phyloP scores from a whole-genome alignment of 2,329 filamentous ascomycete genomes.

The Lithohypha guttulata region DNA sequence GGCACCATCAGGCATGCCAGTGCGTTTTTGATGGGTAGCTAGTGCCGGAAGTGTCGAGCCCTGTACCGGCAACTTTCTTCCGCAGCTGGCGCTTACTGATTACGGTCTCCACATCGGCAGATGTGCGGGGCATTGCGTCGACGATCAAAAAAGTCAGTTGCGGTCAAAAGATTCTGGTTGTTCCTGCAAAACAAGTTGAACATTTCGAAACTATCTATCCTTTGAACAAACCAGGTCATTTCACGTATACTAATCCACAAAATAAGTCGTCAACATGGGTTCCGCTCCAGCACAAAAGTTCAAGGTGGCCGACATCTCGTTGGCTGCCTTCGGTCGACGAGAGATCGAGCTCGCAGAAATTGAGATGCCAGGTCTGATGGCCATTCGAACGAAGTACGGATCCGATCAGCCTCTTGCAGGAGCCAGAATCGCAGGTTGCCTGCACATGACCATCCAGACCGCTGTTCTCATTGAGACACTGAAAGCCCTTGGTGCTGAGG shows the following conservation, averaged over 20 bases:
- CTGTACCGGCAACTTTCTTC: too few species aligned
- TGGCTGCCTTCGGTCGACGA: conserved; percentile 96
- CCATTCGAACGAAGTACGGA: conserved; percentile 84
- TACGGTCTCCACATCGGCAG: too few species aligned
- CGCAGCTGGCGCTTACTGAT: too few species aligned
- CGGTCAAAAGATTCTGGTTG: too few species aligned
- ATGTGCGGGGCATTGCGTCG: too few species aligned
- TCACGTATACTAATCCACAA: background rate
- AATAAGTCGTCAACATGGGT: conserved; percentile 35
- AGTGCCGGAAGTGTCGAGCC: too few species aligned
- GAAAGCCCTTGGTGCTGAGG: conserved; percentile 85
- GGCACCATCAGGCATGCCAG: too few species aligned
- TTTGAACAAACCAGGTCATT: too few species aligned
- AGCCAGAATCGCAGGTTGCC: conserved; percentile 91
- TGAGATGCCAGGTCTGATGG: conserved; percentile 97
- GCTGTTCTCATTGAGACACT: conserved; percentile 99
- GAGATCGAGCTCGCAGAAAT: conserved; percentile 97
- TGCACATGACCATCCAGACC: conserved; percentile 99
- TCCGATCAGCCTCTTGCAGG: conserved; percentile 86
- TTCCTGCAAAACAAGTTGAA: too few species aligned
- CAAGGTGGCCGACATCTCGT: conserved; percentile 97
- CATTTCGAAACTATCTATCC: too few species aligned
- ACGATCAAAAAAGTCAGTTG: too few species aligned
- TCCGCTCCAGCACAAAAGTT: conserved; percentile 77
- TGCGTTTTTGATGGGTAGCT: too few species aligned